Base-by-base conservation (phyloP, 169 alveolate species). In the Cytauxzoon felis region DNA sequence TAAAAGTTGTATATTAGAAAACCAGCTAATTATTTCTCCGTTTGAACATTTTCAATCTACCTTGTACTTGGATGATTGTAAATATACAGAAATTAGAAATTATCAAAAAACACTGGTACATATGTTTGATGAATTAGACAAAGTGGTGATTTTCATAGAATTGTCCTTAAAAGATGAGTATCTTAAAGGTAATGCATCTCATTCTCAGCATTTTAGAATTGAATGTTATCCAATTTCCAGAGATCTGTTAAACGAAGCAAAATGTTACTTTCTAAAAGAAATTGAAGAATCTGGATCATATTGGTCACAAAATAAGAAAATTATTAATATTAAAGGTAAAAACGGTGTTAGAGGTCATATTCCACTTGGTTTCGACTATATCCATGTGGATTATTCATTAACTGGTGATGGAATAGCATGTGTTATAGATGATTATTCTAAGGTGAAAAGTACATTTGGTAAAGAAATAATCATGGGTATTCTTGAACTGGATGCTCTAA, bases 331-430 rank as follows among this genome's bases (percentile, higher is more conserved):
- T 26, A 66, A 49, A n/a, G 81, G 76, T 1, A 76, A 76, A 51
- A 50, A 60, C n/a, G 81, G 80, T 11, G 86, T 65, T 3, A 54
- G 84, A 9, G 79, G 71, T 16, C 8, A 18, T n/a, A 56, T 76
- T 7, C 86, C 86, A 21, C 52, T 41, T 51, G 86, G 86, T 16
- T 66, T 66, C 73, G 86, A 64, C 66, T 76, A 40, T 21, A 50
- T 76, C 7, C 81, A 76, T 23, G 76, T 76, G 18, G 86, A 76
- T 61, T 76, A 41, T 49, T 47, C 73, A 29, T 76, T 76, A 5
- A 9, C 56, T 2, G 86, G 86, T 5, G 86, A 66, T 4, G 84
- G 64, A 16, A n/a, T 73, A 11, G 84, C 79, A 21, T 52, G 78
- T 32, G 79, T 73, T 19, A 45, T 73, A 11, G 84, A 73, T 43